phyloP scores from a whole-genome alignment of 2,329 filamentous ascomycete species.

The Anthostomella pinea region DNA sequence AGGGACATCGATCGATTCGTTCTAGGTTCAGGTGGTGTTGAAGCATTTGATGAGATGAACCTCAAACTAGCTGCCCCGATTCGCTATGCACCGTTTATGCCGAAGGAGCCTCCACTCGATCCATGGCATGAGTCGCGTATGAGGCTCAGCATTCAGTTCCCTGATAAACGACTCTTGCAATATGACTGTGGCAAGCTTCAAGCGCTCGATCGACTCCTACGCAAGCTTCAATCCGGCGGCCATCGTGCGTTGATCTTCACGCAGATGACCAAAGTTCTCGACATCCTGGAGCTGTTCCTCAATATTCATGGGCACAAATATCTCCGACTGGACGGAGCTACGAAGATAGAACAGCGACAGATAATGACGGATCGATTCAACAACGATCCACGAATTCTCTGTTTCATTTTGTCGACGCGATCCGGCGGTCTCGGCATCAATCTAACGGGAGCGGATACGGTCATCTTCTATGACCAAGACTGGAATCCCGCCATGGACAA shows the following conservation, averaged over 20 bases:
- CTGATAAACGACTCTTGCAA: slow-evolving; percentile 91
- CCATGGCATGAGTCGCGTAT: slow-evolving; percentile 94
- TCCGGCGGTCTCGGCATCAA: slow-evolving; percentile 96
- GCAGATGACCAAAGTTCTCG: slow-evolving; percentile 98
- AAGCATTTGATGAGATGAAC: slow-evolving; percentile 55
- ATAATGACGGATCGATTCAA: slow-evolving; percentile 97
- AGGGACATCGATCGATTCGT: slow-evolving; percentile 69
- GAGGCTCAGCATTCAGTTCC: slow-evolving; percentile 91
- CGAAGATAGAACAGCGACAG: slow-evolving; percentile 92
- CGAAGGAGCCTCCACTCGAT: slow-evolving; percentile 59
- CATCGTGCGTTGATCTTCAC: slow-evolving; percentile 97
- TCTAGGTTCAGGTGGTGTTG: slow-evolving; percentile 58
- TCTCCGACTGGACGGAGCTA: slow-evolving; percentile 91
- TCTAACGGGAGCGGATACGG: slow-evolving; percentile 90
- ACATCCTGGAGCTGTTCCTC: slow-evolving; percentile 95
- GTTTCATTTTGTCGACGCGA: slow-evolving; percentile 91
- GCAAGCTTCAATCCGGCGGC: slow-evolving; percentile 81
- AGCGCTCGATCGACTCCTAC: slow-evolving; percentile 78
- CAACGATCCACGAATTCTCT: slow-evolving; percentile 84
- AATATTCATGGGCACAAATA: slow-evolving; percentile 98
- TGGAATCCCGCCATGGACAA: slow-evolving; percentile 99
- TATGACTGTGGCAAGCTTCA: slow-evolving; percentile 98
- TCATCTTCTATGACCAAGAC: slow-evolving; percentile 98
- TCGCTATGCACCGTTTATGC: slow-evolving; percentile 54
- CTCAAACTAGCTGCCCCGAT: slow-evolving; percentile 56